phyloP scores from a whole-genome alignment of 2,329 filamentous ascomycete genomes.

The Microdochium nivale region DNA sequence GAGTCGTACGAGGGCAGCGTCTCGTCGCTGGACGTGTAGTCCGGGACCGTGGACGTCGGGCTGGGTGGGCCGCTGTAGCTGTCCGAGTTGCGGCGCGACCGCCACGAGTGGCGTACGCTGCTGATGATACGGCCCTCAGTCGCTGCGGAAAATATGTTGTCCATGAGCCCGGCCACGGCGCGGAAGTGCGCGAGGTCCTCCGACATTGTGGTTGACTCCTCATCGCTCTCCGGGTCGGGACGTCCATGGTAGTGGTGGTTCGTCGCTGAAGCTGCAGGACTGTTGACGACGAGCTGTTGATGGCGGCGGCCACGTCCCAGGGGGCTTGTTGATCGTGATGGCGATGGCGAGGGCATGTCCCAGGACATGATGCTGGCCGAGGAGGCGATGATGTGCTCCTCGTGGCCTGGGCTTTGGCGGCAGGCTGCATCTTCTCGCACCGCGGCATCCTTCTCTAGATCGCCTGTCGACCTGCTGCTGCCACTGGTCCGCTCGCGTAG shows the following conservation, averaged over 20 bases:
- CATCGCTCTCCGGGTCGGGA: neutral
- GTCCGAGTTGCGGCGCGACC: neutral
- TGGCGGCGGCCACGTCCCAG: no score
- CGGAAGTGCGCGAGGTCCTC: constrained; percentile 5
- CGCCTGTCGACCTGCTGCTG: neutral
- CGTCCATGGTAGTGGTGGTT: neutral
- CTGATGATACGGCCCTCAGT: neutral
- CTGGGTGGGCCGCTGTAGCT: constrained; percentile 1
- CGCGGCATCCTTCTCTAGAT: neutral
- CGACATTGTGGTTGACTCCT: constrained; percentile 5
- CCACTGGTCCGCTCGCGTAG: neutral
- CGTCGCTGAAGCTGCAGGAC: no score
- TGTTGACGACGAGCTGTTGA: no score
- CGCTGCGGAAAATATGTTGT: constrained; percentile 1
- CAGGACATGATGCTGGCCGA: neutral
- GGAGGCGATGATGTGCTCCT: neutral
- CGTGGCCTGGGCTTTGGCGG: constrained; percentile 14
- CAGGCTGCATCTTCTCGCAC: neutral
- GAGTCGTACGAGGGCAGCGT: constrained; percentile 2
- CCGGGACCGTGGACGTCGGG: constrained; percentile 2
- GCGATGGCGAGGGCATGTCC: neutral
- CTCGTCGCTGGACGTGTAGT: constrained; percentile 3
- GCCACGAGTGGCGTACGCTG: neutral
- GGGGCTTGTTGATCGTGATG: no score
- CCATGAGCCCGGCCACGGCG: constrained; percentile 3